Evolutionary conservation across 441 rosid species (phyloP).

Genomic region (Kokia cookei): DNA sequence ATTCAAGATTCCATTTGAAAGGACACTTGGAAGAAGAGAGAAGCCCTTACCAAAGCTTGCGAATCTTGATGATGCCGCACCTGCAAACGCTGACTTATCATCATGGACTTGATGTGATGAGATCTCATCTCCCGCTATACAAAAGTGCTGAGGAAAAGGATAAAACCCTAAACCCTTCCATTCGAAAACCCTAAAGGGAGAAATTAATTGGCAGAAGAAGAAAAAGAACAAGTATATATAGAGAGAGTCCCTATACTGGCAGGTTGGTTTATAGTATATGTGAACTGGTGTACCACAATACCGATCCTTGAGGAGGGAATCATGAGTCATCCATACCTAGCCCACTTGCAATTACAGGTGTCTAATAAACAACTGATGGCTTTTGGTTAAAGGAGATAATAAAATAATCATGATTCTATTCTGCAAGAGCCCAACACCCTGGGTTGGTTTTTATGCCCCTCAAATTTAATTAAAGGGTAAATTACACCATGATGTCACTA

Average conservation of each 20-base stretch:
- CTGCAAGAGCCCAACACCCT: too few species aligned
- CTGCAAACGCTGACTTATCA: slow-evolving; percentile 28
- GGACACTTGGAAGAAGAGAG: background rate
- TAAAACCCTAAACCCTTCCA: background rate
- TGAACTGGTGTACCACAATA: background rate
- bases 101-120: background rate
- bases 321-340: background rate
- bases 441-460: too few species aligned
- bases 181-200: background rate
- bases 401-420: background rate
- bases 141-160: background rate
- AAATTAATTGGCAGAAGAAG: background rate
- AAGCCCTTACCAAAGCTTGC: slow-evolving; percentile 13
- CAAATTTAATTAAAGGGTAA: too few species aligned
- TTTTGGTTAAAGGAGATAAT: background rate
- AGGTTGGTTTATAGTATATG: background rate
- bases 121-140: slow-evolving; percentile 9
- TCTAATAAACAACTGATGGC: background rate
- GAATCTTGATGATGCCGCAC: slow-evolving; percentile 45
- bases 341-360: slow-evolving; percentile 10
- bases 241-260: background rate
- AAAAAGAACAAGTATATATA: background rate
- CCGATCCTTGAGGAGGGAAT: background rate
- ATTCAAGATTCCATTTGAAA: slow-evolving; percentile 25
- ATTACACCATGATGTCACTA: too few species aligned